Percentiles rank a stretch among this genome's conserved stretches.
These are phyloP conservation scores for Vigna nakashimae DNA, from an alignment of 306 rosid genomes.

Conservation along the genomic window DNA sequence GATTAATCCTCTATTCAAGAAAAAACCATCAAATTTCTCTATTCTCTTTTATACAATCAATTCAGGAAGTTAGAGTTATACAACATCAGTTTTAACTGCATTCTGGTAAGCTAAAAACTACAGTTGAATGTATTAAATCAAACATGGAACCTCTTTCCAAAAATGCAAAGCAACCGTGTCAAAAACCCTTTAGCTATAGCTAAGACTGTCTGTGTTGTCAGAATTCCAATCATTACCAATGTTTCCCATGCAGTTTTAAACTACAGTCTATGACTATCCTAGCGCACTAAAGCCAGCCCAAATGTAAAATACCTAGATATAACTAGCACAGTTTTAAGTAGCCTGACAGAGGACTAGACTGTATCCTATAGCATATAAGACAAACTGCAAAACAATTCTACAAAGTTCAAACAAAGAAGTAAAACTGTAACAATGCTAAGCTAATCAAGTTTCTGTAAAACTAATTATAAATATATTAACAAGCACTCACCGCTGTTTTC, in stretches of 20 bases:
- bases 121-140: slow-evolving; percentile 22
- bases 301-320: slow-evolving; percentile 5
- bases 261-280: slow-evolving; percentile 30
- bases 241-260: slow-evolving; percentile 25
- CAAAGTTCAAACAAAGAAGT: slow-evolving; percentile 30
- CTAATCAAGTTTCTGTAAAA: slow-evolving; percentile 28
- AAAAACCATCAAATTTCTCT: background rate
- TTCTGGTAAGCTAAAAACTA: slow-evolving; percentile 21
- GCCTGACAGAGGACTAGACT: background rate
- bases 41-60: slow-evolving; percentile 22
- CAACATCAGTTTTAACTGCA: slow-evolving; percentile 3
- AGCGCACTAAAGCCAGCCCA: background rate
- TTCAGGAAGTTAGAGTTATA: slow-evolving; percentile 12
- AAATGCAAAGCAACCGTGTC: slow-evolving; percentile 37
- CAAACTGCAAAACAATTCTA: slow-evolving; percentile 6
- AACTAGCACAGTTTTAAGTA: slow-evolving; percentile 31
- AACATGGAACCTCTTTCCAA: slow-evolving; percentile 29
- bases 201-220: slow-evolving; percentile 22
- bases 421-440: slow-evolving; percentile 30
- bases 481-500: slow-evolving; percentile 88
- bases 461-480: slow-evolving; percentile 25
- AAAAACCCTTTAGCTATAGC: slow-evolving; percentile 14
- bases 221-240: slow-evolving; percentile 3
- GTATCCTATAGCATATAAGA: slow-evolving; percentile 38
- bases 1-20: background rate